phyloP scores from a whole-genome alignment of 192 early-diverging fungal genomes.

The Spinellus fusiger region DNA sequence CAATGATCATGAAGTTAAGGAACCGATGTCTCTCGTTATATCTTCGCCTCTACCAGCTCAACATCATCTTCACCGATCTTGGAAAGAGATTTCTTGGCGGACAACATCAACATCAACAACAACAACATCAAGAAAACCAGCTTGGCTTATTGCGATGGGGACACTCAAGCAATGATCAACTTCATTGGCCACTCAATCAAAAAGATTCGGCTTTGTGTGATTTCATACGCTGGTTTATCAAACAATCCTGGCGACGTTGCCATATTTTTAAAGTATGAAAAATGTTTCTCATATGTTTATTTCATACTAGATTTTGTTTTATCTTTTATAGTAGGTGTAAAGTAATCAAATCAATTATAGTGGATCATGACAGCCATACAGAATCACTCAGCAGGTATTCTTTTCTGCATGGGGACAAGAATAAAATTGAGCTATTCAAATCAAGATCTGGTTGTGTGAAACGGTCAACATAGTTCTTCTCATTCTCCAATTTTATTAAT shows the following conservation, averaged over 20 bases:
- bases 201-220: slow-evolving; percentile 15
- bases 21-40: background rate
- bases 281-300: slow-evolving; percentile 11
- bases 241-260: slow-evolving; percentile 5
- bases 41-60: background rate
- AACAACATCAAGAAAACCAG: background rate
- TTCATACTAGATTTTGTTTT: slow-evolving; percentile 16
- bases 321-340: slow-evolving; percentile 13
- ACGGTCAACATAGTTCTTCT: slow-evolving; percentile 10
- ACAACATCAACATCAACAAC: background rate
- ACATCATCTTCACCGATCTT: background rate
- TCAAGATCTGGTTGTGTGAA: slow-evolving; percentile 7
- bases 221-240: slow-evolving; percentile 14
- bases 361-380: slow-evolving; percentile 6
- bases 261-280: slow-evolving; percentile 16
- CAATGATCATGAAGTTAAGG: background rate
- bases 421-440: slow-evolving; percentile 6
- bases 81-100: background rate
- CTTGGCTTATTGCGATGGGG: background rate
- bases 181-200: slow-evolving; percentile 13
- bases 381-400: slow-evolving; percentile 3
- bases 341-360: background rate
- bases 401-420: slow-evolving; percentile 7
- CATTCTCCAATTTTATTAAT: slow-evolving; percentile 1
- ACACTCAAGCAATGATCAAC: slow-evolving; percentile 3